phyloP scores from a whole-genome alignment of 2,329 filamentous ascomycete genomes.

The Aspergillus ibericus region DNA sequence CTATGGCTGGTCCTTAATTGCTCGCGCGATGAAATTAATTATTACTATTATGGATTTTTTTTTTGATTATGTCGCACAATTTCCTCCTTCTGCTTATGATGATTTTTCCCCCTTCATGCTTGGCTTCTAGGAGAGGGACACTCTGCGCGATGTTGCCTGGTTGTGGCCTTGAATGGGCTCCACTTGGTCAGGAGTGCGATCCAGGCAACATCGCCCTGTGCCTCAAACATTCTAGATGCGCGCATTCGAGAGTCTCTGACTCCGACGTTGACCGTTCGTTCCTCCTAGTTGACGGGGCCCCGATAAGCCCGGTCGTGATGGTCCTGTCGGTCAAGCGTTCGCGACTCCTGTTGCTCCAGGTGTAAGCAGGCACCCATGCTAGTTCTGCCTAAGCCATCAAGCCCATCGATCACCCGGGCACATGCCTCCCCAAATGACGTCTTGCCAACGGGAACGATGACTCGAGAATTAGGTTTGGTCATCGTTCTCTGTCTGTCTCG shows the following conservation, averaged over 20 bases:
- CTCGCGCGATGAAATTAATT: background rate
- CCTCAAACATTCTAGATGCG: slow-evolving; percentile 2
- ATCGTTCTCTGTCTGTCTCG: background rate
- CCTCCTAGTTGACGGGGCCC: background rate
- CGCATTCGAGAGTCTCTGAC: background rate
- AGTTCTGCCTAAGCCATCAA: slow-evolving; percentile 9
- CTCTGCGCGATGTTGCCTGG: slow-evolving; percentile 2
- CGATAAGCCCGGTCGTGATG: background rate
- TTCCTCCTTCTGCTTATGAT: background rate
- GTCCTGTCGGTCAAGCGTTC: slow-evolving; percentile 5
- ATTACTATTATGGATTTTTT: background rate
- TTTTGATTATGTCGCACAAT: background rate
- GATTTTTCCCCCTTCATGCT: background rate
- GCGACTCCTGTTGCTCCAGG: background rate
- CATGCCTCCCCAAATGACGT: slow-evolving; percentile 7
- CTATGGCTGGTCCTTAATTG: background rate
- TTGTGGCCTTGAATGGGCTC: slow-evolving; percentile 4
- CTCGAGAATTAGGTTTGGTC: background rate
- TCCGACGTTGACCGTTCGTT: slow-evolving; percentile 4
- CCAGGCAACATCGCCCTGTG: slow-evolving; percentile 5
- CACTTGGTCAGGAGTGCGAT: slow-evolving; percentile 2
- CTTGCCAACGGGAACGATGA: background rate
- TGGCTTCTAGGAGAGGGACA: background rate
- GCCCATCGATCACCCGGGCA: slow-evolving; percentile 3
- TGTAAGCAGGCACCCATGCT: slow-evolving; percentile 8